Base-by-base conservation (phyloP, 306 rosid genomes). In the Castanospermum australe region DNA sequence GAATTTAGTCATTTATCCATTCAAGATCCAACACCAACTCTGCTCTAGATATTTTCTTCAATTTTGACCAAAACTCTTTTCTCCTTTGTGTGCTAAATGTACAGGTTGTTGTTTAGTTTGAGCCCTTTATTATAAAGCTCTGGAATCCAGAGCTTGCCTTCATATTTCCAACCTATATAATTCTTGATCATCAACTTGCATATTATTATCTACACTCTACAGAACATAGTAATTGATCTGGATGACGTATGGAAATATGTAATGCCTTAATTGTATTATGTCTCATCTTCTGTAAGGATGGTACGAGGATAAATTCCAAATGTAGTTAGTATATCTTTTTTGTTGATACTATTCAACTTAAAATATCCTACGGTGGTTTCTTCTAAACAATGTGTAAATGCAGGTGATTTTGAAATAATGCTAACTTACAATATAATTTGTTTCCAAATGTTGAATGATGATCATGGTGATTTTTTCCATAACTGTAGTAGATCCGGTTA, bases 401-500 rank as follows among this genome's bases (percentile, higher is more conserved):
- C 1, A 36, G 38, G 7, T 73, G 15, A 2, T 73, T 21, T 56
- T 25, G 21, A 59, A 65, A 51, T 36, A 17, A 64, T 51, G 65
- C 73, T 50, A 47, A 35, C 64, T 76, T 76, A 35, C 3, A 3
- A 30, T n/a, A 4, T 11, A 18, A 30, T 61, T 18, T 25, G 33
- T 17, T 42, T 41, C 42, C 66, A 35, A 48, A 13, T 25, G 51
- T 61, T 30, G 63, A 67, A 35, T 67, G 61, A 32, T 67, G 44
- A 41, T 69, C 48, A 42, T 36, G 44, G 32, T 79, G 79, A 48
- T 71, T 65, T 50, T 50, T 76, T 42, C 57, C 35, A 4, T 63
- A 73, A 60, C 32, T 71, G 72, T 64, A n/a, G 62, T 51, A 12
- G 52, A 18, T 45, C 35, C 33, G 39, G 78, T 73, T 63, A 13